phyloP scores from a whole-genome alignment of 805 yeast species.

The Lipomyces sp. region DNA sequence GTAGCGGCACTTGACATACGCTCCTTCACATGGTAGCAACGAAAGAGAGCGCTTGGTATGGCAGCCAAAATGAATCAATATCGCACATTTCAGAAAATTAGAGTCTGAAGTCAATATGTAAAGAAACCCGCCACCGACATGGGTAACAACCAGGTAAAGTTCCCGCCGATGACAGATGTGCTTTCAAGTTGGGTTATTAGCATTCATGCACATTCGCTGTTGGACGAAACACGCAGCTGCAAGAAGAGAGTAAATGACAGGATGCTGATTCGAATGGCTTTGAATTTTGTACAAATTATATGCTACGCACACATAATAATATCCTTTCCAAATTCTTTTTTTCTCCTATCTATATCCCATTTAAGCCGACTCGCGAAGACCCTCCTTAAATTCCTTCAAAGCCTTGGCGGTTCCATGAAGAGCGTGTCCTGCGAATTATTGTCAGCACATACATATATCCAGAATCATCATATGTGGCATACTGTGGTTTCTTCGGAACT shows the following conservation, averaged over 20 bases:
- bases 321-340: neutral
- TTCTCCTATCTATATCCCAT: neutral
- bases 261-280: neutral
- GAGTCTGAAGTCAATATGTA: conserved; percentile 14
- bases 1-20: conserved; percentile 28
- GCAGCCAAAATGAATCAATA: conserved; percentile 12
- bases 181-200: neutral
- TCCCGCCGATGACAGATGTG: conserved; percentile 5
- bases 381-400: conserved; percentile 47
- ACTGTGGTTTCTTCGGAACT: conserved; percentile 98
- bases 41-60: conserved; percentile 28
- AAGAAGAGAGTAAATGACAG: neutral
- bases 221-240: neutral
- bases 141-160: neutral
- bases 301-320: conserved; percentile 5
- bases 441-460: neutral
- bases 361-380: conserved; percentile 11
- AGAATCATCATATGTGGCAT: conserved; percentile 4
- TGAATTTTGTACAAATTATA: conserved; percentile 18
- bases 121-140: conserved; percentile 11
- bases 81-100: conserved; percentile 18
- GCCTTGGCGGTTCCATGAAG: conserved; percentile 96
- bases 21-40: conserved; percentile 16
- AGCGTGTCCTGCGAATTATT: conserved; percentile 56
- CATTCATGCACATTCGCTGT: neutral